These are phyloP conservation scores for Suillus bovinus DNA, from an alignment of 768 basidiomycete species.

Conservation along the genomic window DNA sequence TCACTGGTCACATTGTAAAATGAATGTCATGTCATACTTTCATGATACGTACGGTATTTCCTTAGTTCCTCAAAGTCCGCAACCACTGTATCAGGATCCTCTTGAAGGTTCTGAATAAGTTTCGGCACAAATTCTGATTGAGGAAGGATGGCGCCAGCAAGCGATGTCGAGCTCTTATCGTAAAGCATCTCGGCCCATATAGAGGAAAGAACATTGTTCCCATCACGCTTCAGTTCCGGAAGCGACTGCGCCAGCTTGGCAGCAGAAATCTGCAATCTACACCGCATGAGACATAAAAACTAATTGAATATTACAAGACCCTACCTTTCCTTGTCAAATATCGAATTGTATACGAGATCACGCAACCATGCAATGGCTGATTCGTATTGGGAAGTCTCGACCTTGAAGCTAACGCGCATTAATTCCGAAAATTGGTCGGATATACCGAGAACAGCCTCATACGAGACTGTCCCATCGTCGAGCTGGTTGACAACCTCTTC, in stretches of 20 bases:
- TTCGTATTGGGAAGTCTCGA: conserved; percentile 79
- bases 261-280: conserved; percentile 77
- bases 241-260: conserved; percentile 90
- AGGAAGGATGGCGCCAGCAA: conserved; percentile 64
- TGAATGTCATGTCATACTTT: background rate
- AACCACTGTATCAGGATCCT: conserved; percentile 70
- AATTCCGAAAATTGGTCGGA: conserved; percentile 70
- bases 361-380: conserved; percentile 83
- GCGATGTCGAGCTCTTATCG: conserved; percentile 67
- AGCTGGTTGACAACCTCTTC: conserved; percentile 92
- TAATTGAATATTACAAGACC: conserved; percentile 14
- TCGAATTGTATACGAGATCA: conserved; percentile 72
- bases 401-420: conserved; percentile 77
- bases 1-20: conserved; percentile 52
- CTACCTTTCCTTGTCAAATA: conserved; percentile 81
- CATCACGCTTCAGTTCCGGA: conserved; percentile 90
- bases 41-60: conserved; percentile 50
- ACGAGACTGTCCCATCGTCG: conserved; percentile 89
- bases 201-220: conserved; percentile 74
- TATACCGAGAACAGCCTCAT: conserved; percentile 71
- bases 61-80: conserved; percentile 76
- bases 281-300: conserved; percentile 7
- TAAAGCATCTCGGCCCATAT: conserved; percentile 68
- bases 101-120: conserved; percentile 69
- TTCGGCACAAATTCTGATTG: conserved; percentile 81